Percentiles rank a stretch among this genome's conserved stretches.
Conservation (phyloP, 208 protist species). For the Wallacemonas sp. region DNA sequence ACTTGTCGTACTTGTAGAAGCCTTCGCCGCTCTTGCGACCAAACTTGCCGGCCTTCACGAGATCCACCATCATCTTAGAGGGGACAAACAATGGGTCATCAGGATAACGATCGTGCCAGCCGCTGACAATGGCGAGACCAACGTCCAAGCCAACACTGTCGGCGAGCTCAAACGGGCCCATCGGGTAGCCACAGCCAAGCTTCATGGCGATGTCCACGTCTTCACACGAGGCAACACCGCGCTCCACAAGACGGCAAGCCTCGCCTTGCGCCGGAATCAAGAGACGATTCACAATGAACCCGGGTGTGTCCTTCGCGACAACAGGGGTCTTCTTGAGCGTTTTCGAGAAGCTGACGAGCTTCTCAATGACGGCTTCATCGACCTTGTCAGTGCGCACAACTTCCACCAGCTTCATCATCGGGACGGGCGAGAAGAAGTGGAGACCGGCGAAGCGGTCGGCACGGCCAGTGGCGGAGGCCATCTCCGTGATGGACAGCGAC, state of each 20-base stretch:
- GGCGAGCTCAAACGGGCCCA: constrained; percentile 88
- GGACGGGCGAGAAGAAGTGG: constrained; percentile 92
- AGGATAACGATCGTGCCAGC: constrained; percentile 67
- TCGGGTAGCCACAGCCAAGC: constrained; percentile 87
- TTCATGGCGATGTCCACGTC: constrained; percentile 91
- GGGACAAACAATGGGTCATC: constrained; percentile 67
- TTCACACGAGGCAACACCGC: constrained; percentile 65
- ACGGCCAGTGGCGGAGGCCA: constrained; percentile 53
- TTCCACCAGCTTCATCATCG: constrained; percentile 92
- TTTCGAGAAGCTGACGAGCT: constrained; percentile 47
- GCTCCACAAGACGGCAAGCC: constrained; percentile 75
- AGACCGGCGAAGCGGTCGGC: constrained; percentile 73
- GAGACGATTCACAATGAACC: constrained; percentile 92
- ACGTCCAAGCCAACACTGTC: constrained; percentile 85
- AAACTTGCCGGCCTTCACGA: constrained; percentile 70
- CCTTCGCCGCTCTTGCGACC: constrained; percentile 88
- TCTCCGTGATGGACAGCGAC: constrained; percentile 69
- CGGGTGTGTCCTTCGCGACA: constrained; percentile 76
- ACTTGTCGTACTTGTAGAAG: constrained; percentile 69
- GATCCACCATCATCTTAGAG: constrained; percentile 42
- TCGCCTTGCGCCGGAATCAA: constrained; percentile 81
- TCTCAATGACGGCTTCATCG: constrained; percentile 12
- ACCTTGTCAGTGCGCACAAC: constrained; percentile 70
- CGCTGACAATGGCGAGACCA: constrained; percentile 54
- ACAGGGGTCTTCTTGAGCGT: constrained; percentile 70